Percentiles rank a stretch among this genome's conserved stretches.
phyloP scores from a whole-genome alignment of 306 rosid species.

The Prunus salicina region DNA sequence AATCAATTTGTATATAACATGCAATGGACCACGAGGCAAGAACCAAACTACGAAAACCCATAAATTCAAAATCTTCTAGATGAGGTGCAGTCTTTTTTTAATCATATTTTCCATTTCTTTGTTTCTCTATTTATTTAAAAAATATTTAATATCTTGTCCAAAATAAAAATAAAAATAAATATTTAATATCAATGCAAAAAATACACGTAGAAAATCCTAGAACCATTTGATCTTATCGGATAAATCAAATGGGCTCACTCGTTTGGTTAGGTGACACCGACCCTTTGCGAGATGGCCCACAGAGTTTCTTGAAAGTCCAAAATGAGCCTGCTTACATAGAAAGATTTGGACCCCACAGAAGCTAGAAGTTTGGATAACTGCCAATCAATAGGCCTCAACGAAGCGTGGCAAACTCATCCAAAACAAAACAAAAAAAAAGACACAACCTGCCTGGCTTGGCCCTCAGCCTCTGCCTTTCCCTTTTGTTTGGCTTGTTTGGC shows the following conservation, averaged over 20 bases:
- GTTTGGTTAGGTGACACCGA: neutral
- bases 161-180: no score
- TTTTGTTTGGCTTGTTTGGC: neutral
- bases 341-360: neutral
- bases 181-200: neutral
- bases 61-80: conserved; percentile 7
- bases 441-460: neutral
- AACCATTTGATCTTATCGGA: neutral
- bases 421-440: neutral
- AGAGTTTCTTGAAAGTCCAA: neutral
- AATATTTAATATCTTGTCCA: no score
- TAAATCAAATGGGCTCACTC: neutral
- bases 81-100: neutral
- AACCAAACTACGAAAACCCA: neutral
- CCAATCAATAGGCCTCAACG: neutral
- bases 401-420: conserved; percentile 14
- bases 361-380: neutral
- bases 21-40: neutral
- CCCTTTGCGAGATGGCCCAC: neutral
- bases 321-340: neutral
- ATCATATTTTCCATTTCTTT: neutral
- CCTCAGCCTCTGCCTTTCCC: neutral
- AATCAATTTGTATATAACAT: neutral
- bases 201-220: neutral
- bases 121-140: neutral